Evolutionary conservation across 345 rosid genomes (phyloP).

Genomic region (Hypericum perforatum): DNA sequence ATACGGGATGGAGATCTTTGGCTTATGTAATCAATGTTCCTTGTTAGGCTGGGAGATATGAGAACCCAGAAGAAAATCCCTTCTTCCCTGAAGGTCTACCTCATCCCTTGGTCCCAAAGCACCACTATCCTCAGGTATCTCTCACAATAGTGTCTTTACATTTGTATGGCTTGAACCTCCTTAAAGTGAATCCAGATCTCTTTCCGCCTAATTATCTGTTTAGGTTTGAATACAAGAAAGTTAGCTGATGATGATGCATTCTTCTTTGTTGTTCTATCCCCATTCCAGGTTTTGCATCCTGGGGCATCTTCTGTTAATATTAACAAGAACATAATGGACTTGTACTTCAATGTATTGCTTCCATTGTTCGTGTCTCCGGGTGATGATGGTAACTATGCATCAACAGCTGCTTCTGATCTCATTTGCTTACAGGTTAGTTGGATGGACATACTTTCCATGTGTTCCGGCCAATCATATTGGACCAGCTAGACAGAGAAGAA

Average conservation of each 20-base stretch:
- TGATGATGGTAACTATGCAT: slow-evolving; percentile 79
- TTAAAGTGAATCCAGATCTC: too few species aligned
- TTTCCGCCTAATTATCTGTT: too few species aligned
- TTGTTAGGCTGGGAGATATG: slow-evolving; percentile 65
- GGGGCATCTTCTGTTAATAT: slow-evolving; percentile 50
- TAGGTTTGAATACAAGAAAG: not conserved
- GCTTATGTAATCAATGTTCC: slow-evolving; percentile 1
- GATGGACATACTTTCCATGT: not conserved
- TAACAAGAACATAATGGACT: slow-evolving; percentile 53
- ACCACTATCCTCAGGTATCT: slow-evolving; percentile 45
- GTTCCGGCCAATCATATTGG: too few species aligned
- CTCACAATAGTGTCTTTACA: too few species aligned
- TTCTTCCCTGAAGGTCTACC: slow-evolving; percentile 66
- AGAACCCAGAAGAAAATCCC: slow-evolving; percentile 70
- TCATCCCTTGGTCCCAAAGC: slow-evolving; percentile 23
- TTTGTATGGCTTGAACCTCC: too few species aligned
- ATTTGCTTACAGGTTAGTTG: slow-evolving; percentile 59
- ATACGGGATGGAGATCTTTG: not conserved
- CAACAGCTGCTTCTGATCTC: slow-evolving; percentile 58
- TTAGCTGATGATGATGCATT: not conserved
- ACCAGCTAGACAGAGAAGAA: too few species aligned
- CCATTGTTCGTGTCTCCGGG: slow-evolving; percentile 56
- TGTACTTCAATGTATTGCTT: slow-evolving; percentile 56
- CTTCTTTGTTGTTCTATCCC: slow-evolving; percentile 7
- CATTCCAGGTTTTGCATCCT: slow-evolving; percentile 47